Conservation (phyloP, 2,329 filamentous ascomycete genomes). For the Botrytis tulipae region DNA sequence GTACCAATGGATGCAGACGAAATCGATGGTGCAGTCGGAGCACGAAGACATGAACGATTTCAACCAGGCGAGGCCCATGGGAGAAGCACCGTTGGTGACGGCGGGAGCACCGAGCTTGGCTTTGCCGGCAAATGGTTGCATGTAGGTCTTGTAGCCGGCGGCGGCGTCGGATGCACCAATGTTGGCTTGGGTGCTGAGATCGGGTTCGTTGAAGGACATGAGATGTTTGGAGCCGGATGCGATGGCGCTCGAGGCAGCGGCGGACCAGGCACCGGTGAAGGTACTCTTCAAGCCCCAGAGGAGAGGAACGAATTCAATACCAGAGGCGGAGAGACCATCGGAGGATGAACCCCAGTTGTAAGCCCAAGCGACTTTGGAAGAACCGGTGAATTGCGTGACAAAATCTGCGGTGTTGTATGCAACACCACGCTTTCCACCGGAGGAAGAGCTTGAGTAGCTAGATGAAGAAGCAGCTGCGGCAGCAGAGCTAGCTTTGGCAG, state of each 20-base stretch:
- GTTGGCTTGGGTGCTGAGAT: conserved; percentile 59
- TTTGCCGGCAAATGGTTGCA: conserved; percentile 46
- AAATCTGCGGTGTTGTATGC: conserved; percentile 62
- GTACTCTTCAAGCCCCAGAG: conserved; percentile 54
- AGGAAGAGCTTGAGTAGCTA: not conserved
- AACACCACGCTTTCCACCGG: conserved; percentile 56
- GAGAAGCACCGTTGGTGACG: conserved; percentile 46
- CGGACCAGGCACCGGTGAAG: conserved; percentile 50
- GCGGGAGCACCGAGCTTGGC: conserved; percentile 48
- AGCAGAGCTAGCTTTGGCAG: conserved; percentile 2
- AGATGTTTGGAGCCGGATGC: conserved; percentile 53
- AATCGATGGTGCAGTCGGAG: conserved; percentile 45
- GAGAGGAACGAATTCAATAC: conserved; percentile 63
- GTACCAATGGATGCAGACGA: conserved; percentile 49
- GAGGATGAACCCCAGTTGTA: conserved; percentile 64
- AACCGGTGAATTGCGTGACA: conserved; percentile 49
- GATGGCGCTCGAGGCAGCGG: conserved; percentile 52
- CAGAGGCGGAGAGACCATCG: conserved; percentile 42
- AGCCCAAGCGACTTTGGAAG: conserved; percentile 53
- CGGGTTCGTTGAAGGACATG: conserved; percentile 72
- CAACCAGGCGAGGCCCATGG: conserved; percentile 47
- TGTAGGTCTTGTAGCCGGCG: conserved; percentile 43
- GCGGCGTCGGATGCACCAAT: conserved; percentile 40
- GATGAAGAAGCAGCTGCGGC: conserved; percentile 8
- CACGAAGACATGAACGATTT: conserved; percentile 45